These are phyloP conservation scores for Chlorella sp. DNA, from an alignment of 139 green algal genomes.

Conservation along the genomic window DNA sequence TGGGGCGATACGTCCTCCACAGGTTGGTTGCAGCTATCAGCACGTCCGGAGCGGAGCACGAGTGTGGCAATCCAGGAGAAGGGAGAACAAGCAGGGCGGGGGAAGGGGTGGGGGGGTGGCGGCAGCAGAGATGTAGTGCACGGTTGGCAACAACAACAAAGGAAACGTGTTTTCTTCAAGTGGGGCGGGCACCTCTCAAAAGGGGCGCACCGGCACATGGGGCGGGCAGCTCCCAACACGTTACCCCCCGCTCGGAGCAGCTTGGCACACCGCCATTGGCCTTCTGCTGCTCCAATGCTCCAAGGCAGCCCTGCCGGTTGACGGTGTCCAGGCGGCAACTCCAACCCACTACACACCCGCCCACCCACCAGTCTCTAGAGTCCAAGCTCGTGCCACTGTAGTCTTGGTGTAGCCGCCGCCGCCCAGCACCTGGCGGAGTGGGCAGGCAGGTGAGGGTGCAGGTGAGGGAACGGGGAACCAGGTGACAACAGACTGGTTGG, in stretches of 20 bases:
- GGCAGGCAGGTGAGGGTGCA: background rate
- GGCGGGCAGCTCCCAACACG: too few relatives aligned
- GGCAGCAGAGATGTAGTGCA: background rate
- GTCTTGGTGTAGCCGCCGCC: constrained; percentile 97
- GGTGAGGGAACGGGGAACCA: too few relatives aligned
- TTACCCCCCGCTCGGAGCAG: too few relatives aligned
- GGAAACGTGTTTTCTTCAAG: too few relatives aligned
- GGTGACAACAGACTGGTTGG: too few relatives aligned
- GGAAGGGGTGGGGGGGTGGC: background rate
- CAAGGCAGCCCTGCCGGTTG: background rate
- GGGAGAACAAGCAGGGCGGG: background rate
- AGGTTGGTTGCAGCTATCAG: constrained; percentile 48
- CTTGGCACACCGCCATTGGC: too few relatives aligned
- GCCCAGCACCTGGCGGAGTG: constrained; percentile 36
- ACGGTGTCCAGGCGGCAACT: too few relatives aligned
- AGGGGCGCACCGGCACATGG: too few relatives aligned
- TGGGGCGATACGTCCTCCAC: constrained; percentile 40
- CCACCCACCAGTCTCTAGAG: constrained; percentile 62
- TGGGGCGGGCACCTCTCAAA: too few relatives aligned
- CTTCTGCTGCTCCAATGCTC: too few relatives aligned
- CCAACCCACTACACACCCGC: too few relatives aligned
- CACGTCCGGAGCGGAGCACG: constrained; percentile 33
- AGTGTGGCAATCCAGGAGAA: background rate
- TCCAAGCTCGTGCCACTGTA: constrained; percentile 93
- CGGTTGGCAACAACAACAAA: background rate